Base-by-base conservation (phyloP, 2,329 filamentous ascomycete species). In the Trichothecium sympodiale region DNA sequence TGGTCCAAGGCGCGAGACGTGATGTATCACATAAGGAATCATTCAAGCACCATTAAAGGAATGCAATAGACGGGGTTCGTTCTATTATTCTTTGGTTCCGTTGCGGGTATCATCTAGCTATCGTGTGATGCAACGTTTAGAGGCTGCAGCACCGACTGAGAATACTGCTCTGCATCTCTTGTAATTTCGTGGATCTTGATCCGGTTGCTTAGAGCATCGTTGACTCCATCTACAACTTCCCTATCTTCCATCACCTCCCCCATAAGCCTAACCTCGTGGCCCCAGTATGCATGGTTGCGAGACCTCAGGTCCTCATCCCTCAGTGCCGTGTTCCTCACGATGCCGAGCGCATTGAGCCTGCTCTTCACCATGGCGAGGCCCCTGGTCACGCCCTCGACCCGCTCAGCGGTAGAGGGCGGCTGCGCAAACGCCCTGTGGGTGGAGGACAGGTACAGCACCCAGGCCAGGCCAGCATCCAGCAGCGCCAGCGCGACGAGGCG, bases 251-350 rank as follows among this genome's bases (percentile, higher is more conserved):
- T 81, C 17, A 83, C 76, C 49, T 81, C 76, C 26, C 71, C 64
- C 71, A 83, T 85, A 20, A 85, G 56, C 35, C 71, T 64, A 6
- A 76, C 80, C 61, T 95, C 85, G 31, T 80, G 79, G 8, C 67
- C 62, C 89, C 89, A 96, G 59, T 95, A 95, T 13, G 66, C 69
- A 46, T 80, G 72, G 34, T 72, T 71, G 39, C 71, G 70, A 3
- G 59, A 65, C 40, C 87, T 74, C 55, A 95, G 61, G 30, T 71
- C 71, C 42, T 74, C 69, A 58, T 95, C 84, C 37, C 88, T 65
- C 38, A 81, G 66, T 13, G 83, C 71, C 3, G 85, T 84, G 61
- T 95, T 95, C 53, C 81, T 75, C 31, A 94, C 62, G 38, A 94
- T 77, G 7, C 77, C 82, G 27, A 83, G 61, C 1, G 82, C 83